Conservation (phyloP, 2,329 filamentous ascomycete species). For the Escovopsis sp. region DNA sequence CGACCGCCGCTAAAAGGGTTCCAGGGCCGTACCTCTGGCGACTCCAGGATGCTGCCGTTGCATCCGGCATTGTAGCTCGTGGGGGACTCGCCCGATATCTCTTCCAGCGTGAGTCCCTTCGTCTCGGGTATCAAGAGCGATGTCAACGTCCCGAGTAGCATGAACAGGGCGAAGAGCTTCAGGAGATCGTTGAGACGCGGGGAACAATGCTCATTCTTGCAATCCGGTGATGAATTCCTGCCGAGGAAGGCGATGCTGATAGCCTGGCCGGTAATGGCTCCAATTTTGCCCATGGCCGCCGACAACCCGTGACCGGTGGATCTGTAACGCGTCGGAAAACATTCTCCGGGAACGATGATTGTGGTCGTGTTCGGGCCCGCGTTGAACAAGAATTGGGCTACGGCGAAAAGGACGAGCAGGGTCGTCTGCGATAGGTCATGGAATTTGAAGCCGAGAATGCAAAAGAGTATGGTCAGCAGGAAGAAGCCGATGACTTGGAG, state of each 20-base stretch:
- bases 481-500: slow-evolving; percentile 53
- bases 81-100: slow-evolving; percentile 50
- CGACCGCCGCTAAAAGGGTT: slow-evolving; percentile 35
- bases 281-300: slow-evolving; percentile 52
- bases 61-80: slow-evolving; percentile 41
- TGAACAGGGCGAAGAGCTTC: slow-evolving; percentile 67
- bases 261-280: slow-evolving; percentile 51
- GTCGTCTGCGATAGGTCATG: slow-evolving; percentile 30
- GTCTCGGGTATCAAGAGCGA: slow-evolving; percentile 66
- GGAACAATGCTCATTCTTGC: slow-evolving; percentile 32
- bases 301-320: slow-evolving; percentile 50
- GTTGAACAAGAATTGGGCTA: slow-evolving; percentile 54
- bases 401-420: slow-evolving; percentile 46
- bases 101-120: slow-evolving; percentile 58
- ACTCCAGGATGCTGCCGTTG: slow-evolving; percentile 31
- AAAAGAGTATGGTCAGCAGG: slow-evolving; percentile 46
- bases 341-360: slow-evolving; percentile 50
- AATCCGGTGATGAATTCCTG: slow-evolving; percentile 35
- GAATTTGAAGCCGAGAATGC: slow-evolving; percentile 46
- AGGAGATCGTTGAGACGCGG: slow-evolving; percentile 59
- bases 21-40: slow-evolving; percentile 21
- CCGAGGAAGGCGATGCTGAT: slow-evolving; percentile 49
- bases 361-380: slow-evolving; percentile 52
- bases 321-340: slow-evolving; percentile 48
- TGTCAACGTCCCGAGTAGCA: slow-evolving; percentile 55